These are phyloP conservation scores for Uronychia binucleata DNA, from an alignment of 73 alveolate genomes.

Conservation along the genomic window DNA sequence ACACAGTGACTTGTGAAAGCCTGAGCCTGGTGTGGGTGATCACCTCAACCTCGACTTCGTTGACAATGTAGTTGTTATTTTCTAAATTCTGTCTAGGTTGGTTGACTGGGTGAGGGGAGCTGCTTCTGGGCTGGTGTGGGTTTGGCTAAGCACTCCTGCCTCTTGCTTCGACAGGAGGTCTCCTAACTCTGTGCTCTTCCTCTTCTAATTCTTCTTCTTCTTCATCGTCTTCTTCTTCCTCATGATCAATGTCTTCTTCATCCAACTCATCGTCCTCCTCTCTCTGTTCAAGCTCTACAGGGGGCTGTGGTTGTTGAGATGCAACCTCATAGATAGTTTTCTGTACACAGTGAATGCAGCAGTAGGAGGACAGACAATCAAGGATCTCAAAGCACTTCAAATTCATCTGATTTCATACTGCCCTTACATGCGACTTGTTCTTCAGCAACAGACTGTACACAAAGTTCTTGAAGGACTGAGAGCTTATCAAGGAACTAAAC, in stretches of 20 bases:
- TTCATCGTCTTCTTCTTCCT: background rate
- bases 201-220: background rate
- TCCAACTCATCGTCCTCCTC: background rate
- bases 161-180: background rate
- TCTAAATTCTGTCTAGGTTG: background rate
- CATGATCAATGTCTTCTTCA: background rate
- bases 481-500: background rate
- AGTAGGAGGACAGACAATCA: background rate
- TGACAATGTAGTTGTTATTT: background rate
- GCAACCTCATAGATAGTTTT: background rate
- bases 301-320: background rate
- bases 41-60: background rate
- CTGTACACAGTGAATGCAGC: background rate
- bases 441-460: background rate
- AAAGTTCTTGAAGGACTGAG: background rate
- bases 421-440: background rate
- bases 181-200: background rate
- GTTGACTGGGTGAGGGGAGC: background rate
- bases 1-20: constrained; percentile 1
- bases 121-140: background rate
- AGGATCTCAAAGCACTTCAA: background rate
- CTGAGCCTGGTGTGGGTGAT: background rate
- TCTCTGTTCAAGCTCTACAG: background rate
- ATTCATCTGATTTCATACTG: background rate
- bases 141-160: background rate